Percentiles rank a stretch among this genome's conserved stretches.
These are phyloP conservation scores for Penicillium bialowiezense DNA, from an alignment of 495 filamentous ascomycete species.

Conservation along the genomic window DNA sequence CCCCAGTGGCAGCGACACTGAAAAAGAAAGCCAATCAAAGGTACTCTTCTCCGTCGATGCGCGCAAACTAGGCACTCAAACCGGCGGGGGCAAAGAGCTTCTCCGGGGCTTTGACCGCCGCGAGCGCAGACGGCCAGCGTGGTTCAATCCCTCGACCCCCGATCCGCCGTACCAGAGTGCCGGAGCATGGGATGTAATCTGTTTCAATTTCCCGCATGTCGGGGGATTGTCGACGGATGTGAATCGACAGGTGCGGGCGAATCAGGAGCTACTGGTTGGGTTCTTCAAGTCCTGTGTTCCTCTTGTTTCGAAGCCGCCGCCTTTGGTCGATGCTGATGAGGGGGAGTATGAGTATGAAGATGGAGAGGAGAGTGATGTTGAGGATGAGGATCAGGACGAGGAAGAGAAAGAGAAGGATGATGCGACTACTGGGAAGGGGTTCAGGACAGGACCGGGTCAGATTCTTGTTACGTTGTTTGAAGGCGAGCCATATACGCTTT, in stretches of 20 bases:
- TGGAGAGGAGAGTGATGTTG: constrained; percentile 21
- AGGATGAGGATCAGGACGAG: constrained; percentile 18
- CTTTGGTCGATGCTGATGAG: constrained; percentile 23
- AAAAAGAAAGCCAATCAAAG: constrained; percentile 12
- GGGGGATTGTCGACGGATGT: constrained; percentile 90
- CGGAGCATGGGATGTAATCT: constrained; percentile 65
- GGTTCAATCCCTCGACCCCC: constrained; percentile 16
- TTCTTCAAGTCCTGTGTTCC: constrained; percentile 69
- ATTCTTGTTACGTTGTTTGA: constrained; percentile 90
- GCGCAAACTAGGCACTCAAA: constrained; percentile 55
- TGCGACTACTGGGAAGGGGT: constrained; percentile 16
- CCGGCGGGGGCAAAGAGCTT: constrained; percentile 43
- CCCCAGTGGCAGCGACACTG: background rate
- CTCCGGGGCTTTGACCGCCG: constrained; percentile 28
- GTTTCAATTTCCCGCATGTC: constrained; percentile 97
- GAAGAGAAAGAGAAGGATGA: constrained; percentile 18
- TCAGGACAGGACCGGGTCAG: constrained; percentile 48
- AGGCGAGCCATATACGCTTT: constrained; percentile 87
- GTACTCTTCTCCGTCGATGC: constrained; percentile 75
- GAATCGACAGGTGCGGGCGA: constrained; percentile 87
- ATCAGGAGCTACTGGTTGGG: constrained; percentile 82
- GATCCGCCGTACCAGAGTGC: constrained; percentile 21
- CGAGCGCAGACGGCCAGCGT: constrained; percentile 32
- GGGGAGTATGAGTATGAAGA: constrained; percentile 20
- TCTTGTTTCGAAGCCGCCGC: constrained; percentile 42